Evolutionary conservation across 2,329 filamentous ascomycete genomes (phyloP).

Genomic region (Claviceps sp.): DNA sequence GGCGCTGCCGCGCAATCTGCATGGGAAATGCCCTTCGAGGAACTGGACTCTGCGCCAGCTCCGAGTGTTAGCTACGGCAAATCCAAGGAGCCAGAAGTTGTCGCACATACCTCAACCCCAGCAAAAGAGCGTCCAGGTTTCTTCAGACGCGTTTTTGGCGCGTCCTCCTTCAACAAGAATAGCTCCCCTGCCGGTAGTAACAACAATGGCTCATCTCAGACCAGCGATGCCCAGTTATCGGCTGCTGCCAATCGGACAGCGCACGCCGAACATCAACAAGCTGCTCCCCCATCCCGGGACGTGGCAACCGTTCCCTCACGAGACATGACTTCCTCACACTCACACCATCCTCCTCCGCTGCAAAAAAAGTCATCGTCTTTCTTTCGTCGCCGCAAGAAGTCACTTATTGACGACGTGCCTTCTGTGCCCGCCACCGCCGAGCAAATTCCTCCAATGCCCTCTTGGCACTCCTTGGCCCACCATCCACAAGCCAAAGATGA

Average conservation of each 20-base stretch:
- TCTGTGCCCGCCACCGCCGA: constrained; percentile 40
- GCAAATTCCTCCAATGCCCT: constrained; percentile 26
- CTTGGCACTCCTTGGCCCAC: constrained; percentile 19
- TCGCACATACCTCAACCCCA: constrained; percentile 27
- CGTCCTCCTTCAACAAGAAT: constrained; percentile 44
- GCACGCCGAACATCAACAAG: constrained; percentile 28
- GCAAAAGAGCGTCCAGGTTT: constrained; percentile 69
- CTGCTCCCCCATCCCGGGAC: constrained; percentile 25
- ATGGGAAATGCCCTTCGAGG: constrained; percentile 19
- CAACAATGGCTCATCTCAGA: background rate
- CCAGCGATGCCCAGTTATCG: constrained; percentile 5
- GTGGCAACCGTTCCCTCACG: constrained; percentile 35
- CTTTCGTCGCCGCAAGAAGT: constrained; percentile 89
- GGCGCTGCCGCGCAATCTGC: constrained; percentile 9
- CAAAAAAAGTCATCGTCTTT: constrained; percentile 92
- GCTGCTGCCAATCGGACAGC: constrained; percentile 20
- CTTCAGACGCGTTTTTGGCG: constrained; percentile 82
- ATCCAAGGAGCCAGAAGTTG: constrained; percentile 38
- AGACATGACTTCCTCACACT: constrained; percentile 29
- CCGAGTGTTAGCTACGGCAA: constrained; percentile 47
- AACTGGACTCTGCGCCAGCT: constrained; percentile 41
- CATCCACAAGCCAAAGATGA: constrained; percentile 17
- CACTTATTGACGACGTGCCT: constrained; percentile 56
- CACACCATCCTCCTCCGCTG: constrained; percentile 40
- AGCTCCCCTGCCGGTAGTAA: constrained; percentile 9